Conservation (phyloP, 2,329 filamentous ascomycete genomes). For the Diaporthe sp. region DNA sequence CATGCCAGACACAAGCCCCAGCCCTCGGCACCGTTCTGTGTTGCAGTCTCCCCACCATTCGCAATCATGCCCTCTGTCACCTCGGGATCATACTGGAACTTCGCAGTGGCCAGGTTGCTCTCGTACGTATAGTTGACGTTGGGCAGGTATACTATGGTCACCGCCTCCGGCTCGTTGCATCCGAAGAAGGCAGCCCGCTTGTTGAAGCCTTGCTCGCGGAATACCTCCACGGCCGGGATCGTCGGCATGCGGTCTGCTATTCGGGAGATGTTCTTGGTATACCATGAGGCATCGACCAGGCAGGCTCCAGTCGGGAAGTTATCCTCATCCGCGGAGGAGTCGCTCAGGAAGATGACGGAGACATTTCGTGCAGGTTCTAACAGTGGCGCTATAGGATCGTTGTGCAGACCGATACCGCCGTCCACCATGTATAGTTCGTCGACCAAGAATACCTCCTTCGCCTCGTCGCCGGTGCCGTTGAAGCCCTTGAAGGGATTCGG, state of each 20-base stretch:
- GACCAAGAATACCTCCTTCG: constrained; percentile 19
- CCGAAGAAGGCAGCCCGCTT: constrained; percentile 19
- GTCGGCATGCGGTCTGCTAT: constrained; percentile 20
- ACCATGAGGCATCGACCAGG: neutral
- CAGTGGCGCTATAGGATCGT: constrained; percentile 5
- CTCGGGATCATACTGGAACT: constrained; percentile 15
- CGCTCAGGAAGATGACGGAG: constrained; percentile 21
- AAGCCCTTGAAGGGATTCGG: constrained; percentile 31
- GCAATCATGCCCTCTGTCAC: constrained; percentile 28
- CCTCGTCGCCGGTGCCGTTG: constrained; percentile 5
- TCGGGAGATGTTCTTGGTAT: constrained; percentile 16
- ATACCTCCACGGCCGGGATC: neutral
- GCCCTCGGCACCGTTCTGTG: constrained; percentile 10
- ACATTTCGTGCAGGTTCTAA: constrained; percentile 18
- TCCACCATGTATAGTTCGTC: constrained; percentile 29
- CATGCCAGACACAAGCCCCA: constrained; percentile 30
- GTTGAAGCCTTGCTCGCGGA: constrained; percentile 10
- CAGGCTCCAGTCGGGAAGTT: constrained; percentile 4
- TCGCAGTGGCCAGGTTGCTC: constrained; percentile 1
- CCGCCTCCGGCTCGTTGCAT: constrained; percentile 24
- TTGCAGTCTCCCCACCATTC: constrained; percentile 13
- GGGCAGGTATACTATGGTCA: constrained; percentile 29
- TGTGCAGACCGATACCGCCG: constrained; percentile 16
- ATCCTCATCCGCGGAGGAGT: constrained; percentile 17
- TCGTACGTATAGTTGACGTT: constrained; percentile 29